Evolutionary conservation across 179 eudicot species (phyloP).

Genomic region (Spinacia oleracea): DNA sequence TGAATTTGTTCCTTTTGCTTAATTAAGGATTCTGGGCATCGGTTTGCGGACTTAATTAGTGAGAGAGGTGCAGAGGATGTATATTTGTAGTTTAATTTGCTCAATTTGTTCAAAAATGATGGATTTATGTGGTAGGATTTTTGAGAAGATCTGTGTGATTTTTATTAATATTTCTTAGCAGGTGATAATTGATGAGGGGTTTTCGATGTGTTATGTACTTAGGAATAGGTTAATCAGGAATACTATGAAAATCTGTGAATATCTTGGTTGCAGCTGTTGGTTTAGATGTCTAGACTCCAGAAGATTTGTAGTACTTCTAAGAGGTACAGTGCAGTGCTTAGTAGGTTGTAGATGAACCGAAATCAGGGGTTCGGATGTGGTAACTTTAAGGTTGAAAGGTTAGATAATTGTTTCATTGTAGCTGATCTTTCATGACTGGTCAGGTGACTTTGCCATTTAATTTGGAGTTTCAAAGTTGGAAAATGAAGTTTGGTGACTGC

Average conservation of each 20-base stretch:
- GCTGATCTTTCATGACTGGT: neutral
- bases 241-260: neutral
- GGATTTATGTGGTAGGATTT: neutral
- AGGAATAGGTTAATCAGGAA: neutral
- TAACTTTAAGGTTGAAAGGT: neutral
- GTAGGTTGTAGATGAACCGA: neutral
- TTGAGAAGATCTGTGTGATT: neutral
- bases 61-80: neutral
- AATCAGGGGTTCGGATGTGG: neutral
- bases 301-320: neutral
- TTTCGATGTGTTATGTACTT: neutral
- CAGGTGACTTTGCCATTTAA: neutral
- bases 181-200: neutral
- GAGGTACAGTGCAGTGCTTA: neutral
- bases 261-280: neutral
- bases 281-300: neutral
- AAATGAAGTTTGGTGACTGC: neutral
- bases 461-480: neutral
- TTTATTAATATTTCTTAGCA: neutral
- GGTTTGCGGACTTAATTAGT: neutral
- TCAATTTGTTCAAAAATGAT: neutral
- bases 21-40: neutral
- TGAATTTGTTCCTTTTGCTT: neutral
- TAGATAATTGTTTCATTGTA: neutral
- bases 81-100: neutral